Base-by-base conservation (phyloP, 1,284 basidiomycete species). In the Mycena sp. region DNA sequence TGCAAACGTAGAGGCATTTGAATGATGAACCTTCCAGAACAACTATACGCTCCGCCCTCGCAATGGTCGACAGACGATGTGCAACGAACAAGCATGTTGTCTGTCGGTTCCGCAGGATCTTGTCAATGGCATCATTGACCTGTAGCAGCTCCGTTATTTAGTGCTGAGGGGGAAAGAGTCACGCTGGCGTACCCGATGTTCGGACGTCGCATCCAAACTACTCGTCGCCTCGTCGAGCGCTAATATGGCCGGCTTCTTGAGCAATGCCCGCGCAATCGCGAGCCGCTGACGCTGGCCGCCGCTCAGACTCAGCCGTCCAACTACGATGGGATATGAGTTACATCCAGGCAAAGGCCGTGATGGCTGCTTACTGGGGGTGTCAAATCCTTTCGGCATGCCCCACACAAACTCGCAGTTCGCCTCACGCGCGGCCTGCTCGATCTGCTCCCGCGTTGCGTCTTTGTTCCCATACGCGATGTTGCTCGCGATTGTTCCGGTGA, bases 351-450 rank as follows among this genome's bases (percentile, higher is more conserved):
- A 29, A 19, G 11, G 19, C 6, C 17, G 17, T 29, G 25, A 43
- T 5, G 26, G 23, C 61, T 55, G 70, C 77, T 51, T 44, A 80
- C 79, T 80, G 65, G 80, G 73, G 1, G 81, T 80, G 61, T 80
- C 77, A 63, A 82, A 81, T 14, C 75, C 94, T 59, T 94, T 83
- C 12, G 96, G 95, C 82, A 99, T 87, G 3, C 90, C 88, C 87
- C 93, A 93, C 43, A 99, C 91, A 73, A 98, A 99, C 71, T 97
- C 95, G 76, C 97, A 99, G 72, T 99, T 98, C 4, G 97, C 96
- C 66, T 93, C 86, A 12, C 90, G 82, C 0, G 96, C 96, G 0
- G 96, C 97, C 23, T 88, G 82, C 75, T 96, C 93, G 37, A 99
- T 93, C 61, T 98, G 86, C 65, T 89, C 88, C 28, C 91, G 84